Evolutionary conservation across 371 early-diverging fungal genomes (phyloP).

Genomic region (Amoeboaphelidium occidentale): DNA sequence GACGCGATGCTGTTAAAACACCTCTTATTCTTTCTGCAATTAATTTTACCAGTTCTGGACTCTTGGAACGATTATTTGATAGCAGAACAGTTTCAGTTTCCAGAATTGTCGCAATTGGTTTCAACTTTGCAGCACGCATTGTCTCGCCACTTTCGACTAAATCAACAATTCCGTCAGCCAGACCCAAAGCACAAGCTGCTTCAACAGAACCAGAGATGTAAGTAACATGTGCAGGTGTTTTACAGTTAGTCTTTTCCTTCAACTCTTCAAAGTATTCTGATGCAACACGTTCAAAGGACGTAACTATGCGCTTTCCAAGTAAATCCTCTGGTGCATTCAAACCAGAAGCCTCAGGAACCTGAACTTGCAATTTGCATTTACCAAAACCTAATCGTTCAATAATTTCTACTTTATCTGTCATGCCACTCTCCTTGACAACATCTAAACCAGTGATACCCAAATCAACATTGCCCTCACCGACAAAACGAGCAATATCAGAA

Average conservation of each 20-base stretch:
- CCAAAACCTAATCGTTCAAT: slow-evolving; percentile 78
- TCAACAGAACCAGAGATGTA: slow-evolving; percentile 84
- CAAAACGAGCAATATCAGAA: slow-evolving; percentile 77
- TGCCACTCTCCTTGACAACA: slow-evolving; percentile 58
- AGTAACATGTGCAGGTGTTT: slow-evolving; percentile 29
- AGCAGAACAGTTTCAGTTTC: slow-evolving; percentile 68
- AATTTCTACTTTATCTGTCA: slow-evolving; percentile 36
- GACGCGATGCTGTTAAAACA: slow-evolving; percentile 59
- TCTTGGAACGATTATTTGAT: slow-evolving; percentile 27
- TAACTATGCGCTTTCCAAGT: slow-evolving; percentile 76
- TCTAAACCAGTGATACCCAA: slow-evolving; percentile 79
- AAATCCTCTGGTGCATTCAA: slow-evolving; percentile 28
- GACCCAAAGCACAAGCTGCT: slow-evolving; percentile 79
- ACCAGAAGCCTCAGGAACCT: slow-evolving; percentile 26
- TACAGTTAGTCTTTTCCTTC: slow-evolving; percentile 20
- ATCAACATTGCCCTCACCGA: slow-evolving; percentile 82
- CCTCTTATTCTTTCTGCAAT: slow-evolving; percentile 65
- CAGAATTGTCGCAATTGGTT: slow-evolving; percentile 51
- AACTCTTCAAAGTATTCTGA: slow-evolving; percentile 34
- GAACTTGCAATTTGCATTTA: slow-evolving; percentile 62
- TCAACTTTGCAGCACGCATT: slow-evolving; percentile 89
- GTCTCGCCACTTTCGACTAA: slow-evolving; percentile 74
- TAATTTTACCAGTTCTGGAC: slow-evolving; percentile 36
- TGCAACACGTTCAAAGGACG: slow-evolving; percentile 53
- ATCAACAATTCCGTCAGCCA: slow-evolving; percentile 86